phyloP scores from a whole-genome alignment of 345 rosid genomes.

The Eucalyptus lansdowneana region DNA sequence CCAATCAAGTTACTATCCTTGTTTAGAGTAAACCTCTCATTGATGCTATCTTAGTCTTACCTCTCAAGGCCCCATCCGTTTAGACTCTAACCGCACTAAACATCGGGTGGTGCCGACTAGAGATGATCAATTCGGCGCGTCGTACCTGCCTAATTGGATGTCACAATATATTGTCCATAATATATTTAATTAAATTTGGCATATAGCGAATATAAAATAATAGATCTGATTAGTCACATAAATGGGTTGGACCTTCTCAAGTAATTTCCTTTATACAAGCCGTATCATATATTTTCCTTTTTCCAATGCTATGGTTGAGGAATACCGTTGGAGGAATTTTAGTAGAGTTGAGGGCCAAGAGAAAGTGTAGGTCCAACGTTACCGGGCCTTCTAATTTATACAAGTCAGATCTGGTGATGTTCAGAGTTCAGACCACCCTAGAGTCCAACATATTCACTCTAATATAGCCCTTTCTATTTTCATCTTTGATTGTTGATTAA shows the following conservation, averaged over 20 bases:
- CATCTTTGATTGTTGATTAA: not conserved
- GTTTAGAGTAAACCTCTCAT: not conserved
- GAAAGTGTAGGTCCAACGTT: not conserved
- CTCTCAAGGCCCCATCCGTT: not conserved
- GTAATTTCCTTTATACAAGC: not conserved
- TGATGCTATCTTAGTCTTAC: not conserved
- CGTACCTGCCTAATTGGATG: rapidly evolving
- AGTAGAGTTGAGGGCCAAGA: not conserved
- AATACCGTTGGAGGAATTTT: not conserved
- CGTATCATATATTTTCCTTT: not conserved
- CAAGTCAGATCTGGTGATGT: not conserved
- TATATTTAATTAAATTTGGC: not conserved
- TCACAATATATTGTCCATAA: not conserved
- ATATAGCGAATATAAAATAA: too few relatives aligned
- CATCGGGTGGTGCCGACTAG: not conserved
- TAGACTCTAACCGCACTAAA: not conserved
- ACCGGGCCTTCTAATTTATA: not conserved
- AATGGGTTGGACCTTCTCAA: not conserved
- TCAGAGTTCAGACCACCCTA: not conserved
- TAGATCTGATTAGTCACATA: not conserved
- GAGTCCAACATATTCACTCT: not conserved
- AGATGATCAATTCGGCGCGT: not conserved
- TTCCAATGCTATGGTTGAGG: not conserved
- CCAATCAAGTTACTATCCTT: not conserved
- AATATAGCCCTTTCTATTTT: not conserved